These are phyloP conservation scores for Allium cepa DNA, from an alignment of 106 monocot genomes.

Conservation along the genomic window DNA sequence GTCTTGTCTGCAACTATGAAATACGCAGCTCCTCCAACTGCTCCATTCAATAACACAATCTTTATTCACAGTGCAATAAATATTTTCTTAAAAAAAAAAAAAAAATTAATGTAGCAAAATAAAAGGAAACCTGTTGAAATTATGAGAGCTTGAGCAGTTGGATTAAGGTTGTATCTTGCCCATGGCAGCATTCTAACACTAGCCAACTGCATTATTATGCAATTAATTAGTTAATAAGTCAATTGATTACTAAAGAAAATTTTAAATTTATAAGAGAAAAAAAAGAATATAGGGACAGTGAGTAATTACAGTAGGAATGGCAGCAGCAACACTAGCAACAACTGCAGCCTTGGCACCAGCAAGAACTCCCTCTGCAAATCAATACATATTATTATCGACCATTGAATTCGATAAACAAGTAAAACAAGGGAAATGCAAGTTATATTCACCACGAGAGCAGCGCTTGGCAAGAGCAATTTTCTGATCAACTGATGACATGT, in stretches of 20 bases:
- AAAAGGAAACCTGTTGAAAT: constrained; percentile 55
- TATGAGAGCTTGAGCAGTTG: constrained; percentile 85
- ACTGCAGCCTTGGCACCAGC: constrained; percentile 81
- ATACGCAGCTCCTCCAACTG: constrained; percentile 79
- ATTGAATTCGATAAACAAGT: background rate
- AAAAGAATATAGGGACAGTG: background rate
- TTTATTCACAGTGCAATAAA: too few relatives aligned
- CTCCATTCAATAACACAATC: background rate
- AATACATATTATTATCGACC: background rate
- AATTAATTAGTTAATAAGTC: background rate
- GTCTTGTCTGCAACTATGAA: constrained; percentile 93
- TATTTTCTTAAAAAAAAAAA: background rate
- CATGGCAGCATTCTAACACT: constrained; percentile 90
- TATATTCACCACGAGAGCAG: constrained; percentile 33
- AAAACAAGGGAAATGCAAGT: background rate
- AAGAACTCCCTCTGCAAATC: constrained; percentile 57
- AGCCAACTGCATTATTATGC: constrained; percentile 34
- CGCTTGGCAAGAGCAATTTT: constrained; percentile 31
- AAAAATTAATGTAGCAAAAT: background rate
- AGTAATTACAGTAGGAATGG: constrained; percentile 54
- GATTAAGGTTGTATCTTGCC: constrained; percentile 76
- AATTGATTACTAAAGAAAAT: background rate
- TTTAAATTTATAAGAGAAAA: background rate
- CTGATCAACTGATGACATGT: constrained; percentile 14
- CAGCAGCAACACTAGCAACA: constrained; percentile 57